Evolutionary conservation across 2,329 filamentous ascomycete genomes (phyloP), one percentile per base, ranked within the genome.

Genomic region (Diaporthe velutina): DNA sequence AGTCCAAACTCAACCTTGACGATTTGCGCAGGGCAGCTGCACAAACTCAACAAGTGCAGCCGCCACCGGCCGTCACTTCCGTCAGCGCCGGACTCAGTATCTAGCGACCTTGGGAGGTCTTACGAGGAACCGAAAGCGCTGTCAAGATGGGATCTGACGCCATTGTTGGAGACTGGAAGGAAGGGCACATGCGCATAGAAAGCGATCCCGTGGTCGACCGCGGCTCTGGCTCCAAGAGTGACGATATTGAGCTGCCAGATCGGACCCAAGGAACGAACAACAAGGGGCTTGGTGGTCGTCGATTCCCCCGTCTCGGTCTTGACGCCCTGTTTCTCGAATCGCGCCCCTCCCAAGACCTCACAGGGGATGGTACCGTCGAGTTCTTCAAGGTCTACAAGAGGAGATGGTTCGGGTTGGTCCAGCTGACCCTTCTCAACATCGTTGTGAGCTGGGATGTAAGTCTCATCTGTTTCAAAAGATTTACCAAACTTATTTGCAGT

Each of bases 361-460:
- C 54, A 40, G 73, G 64, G 45, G 75, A 73, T 57, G 75, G 71
- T 25, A 70, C 67, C 7, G 57, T 57, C 35, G 73, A 68, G 40
- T 73, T 78, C 66, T 84, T 82, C 77, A 82, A 79, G 73, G 82
- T 83, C 57, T 98, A 98, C 82, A 96, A 94, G 84, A 90, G 95
- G 80, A 90, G 97, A 58, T 99, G 95, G 92, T 94, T 98, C 82
- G 97, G 97, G 0, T 86, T 99, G 70, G 85, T 90, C 30, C 94
- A 98, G 83, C 85, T 98, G 81, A 93, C 95, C 9, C 84, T 98
- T 80, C 87, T 98, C 84, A 99, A 98, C 82, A 93, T 98, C 73
- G 91, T 98, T 76, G 93, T 98, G 55, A 97, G 94, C 80, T 98
- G 96, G 96, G 95, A 97, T 90, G 95, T 97, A 89, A 88, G 95